These are phyloP conservation scores for Penicillium sp. DNA, from an alignment of 2,329 filamentous ascomycete genomes.

Conservation along the genomic window DNA sequence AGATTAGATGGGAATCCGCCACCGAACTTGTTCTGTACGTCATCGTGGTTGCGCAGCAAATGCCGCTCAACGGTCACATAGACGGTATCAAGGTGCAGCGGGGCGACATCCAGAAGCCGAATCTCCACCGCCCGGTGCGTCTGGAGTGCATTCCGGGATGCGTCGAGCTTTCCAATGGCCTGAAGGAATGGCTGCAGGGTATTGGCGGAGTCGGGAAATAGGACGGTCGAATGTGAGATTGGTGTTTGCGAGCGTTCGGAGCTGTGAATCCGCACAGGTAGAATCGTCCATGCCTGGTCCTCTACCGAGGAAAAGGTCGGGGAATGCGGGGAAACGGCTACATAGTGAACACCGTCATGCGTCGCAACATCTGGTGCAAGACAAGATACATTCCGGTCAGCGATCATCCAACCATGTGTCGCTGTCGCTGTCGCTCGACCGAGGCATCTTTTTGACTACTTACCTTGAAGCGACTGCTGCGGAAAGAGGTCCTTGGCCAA, in stretches of 20 bases:
- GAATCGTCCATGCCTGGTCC: slow-evolving; percentile 77
- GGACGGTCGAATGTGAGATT: slow-evolving; percentile 74
- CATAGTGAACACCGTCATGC: slow-evolving; percentile 41
- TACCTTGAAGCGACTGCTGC: slow-evolving; percentile 57
- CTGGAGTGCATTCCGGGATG: slow-evolving; percentile 72
- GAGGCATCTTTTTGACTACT: slow-evolving; percentile 11
- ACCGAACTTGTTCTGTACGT: slow-evolving; percentile 81
- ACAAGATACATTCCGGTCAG: slow-evolving; percentile 6
- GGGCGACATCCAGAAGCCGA: slow-evolving; percentile 75
- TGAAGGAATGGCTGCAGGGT: slow-evolving; percentile 78
- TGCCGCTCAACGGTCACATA: slow-evolving; percentile 85
- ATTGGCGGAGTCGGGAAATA: slow-evolving; percentile 72
- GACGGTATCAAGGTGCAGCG: slow-evolving; percentile 78
- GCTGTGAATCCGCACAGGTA: slow-evolving; percentile 67
- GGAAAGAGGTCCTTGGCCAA: slow-evolving; percentile 78
- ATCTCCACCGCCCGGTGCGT: slow-evolving; percentile 81
- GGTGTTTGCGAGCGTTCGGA: slow-evolving; percentile 54
- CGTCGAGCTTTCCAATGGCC: slow-evolving; percentile 70
- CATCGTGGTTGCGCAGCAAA: slow-evolving; percentile 75
- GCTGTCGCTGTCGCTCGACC: neutral
- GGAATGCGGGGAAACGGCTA: slow-evolving; percentile 51
- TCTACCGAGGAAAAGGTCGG: slow-evolving; percentile 50
- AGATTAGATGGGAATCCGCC: slow-evolving; percentile 54
- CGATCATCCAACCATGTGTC: neutral
- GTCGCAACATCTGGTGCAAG: slow-evolving; percentile 22